Percentiles rank a stretch among this genome's conserved stretches.
These are phyloP conservation scores for Metarhizium anisopliae DNA, from an alignment of 2,329 filamentous ascomycete genomes.

Conservation along the genomic window DNA sequence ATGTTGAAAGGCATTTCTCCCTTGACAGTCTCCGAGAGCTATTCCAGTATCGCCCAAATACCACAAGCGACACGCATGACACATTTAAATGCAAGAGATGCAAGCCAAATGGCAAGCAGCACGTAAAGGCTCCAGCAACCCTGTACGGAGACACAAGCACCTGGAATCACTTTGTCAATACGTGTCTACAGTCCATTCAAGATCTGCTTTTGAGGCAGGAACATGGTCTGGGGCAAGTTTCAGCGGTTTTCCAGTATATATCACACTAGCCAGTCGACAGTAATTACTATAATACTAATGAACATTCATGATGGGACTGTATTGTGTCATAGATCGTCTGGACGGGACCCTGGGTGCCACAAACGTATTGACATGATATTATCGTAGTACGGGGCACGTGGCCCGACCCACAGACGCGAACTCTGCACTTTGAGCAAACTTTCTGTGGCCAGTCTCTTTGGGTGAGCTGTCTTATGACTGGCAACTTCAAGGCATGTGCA, in stretches of 20 bases:
- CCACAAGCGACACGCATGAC: constrained; percentile 89
- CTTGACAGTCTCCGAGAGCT: constrained; percentile 84
- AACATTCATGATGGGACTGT: no score
- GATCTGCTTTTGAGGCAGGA: constrained; percentile 88
- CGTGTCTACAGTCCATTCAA: constrained; percentile 72
- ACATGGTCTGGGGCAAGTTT: constrained; percentile 67
- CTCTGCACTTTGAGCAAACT: no score
- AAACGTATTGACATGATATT: no score
- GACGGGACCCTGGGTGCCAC: no score
- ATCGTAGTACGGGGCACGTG: background rate
- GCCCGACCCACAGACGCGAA: background rate
- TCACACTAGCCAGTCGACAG: constrained; percentile 47
- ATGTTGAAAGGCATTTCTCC: constrained; percentile 94
- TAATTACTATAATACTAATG: no score
- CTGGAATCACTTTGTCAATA: constrained; percentile 97
- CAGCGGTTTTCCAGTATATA: constrained; percentile 97
- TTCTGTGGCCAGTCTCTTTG: no score
- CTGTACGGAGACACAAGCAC: constrained; percentile 95
- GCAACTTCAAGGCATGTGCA: background rate
- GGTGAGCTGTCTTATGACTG: no score
- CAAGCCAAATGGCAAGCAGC: constrained; percentile 76
- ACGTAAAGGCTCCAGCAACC: constrained; percentile 86
- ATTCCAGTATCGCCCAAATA: constrained; percentile 83
- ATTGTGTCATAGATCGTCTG: no score
- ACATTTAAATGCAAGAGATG: constrained; percentile 98